Base-by-base conservation (phyloP, 495 filamentous ascomycete species). In the Opeltia flavorubescens region DNA sequence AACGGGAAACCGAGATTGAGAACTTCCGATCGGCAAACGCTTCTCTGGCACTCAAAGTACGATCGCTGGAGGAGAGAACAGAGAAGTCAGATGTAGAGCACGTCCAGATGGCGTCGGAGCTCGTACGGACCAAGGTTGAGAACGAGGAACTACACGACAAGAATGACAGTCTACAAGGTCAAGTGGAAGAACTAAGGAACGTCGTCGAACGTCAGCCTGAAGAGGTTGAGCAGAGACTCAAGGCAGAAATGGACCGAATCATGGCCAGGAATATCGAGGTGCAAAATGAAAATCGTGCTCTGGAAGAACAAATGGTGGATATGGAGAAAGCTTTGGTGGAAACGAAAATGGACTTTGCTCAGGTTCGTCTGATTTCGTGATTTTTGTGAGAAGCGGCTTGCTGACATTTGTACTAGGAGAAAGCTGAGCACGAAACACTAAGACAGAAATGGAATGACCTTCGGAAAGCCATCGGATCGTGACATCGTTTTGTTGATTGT, bases 301-400 rank as follows among this genome's bases (percentile, higher is more conserved):
- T 99, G 55, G 87, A 95, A 61, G 94, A 94, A 63, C 81, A 86
- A 57, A 77, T 93, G 75, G 75, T 76, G 26, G 91, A 95, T 47
- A 91, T 99, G 75, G 91, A 96, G 70, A 88, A 89, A 64, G 79
- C 81, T 56, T 65, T 99, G 39, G 93, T 99, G 48, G 75, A 82
- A 55, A 88, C 87, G 1, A 99, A 99, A 74, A 86, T 99, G 87
- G 73, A 76, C 54, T 84, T 84, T 67, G 91, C 91, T 25, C 86
- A 95, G 81, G 91, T 95, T 28, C 17, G 25, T 27, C 26, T 24
- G 27, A 13, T 21, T 11, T 4, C 24, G 29, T 28, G 18, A 27
- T 33, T 23, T 26, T n/a, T 15, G 23, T 1, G 21, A 21, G 9
- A 48, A n/a, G 48, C 25, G 25, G 33, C 20, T 11, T 24, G 7